Base-by-base conservation (phyloP, 139 green algal species). In the Tetradesmus obliquus region DNA sequence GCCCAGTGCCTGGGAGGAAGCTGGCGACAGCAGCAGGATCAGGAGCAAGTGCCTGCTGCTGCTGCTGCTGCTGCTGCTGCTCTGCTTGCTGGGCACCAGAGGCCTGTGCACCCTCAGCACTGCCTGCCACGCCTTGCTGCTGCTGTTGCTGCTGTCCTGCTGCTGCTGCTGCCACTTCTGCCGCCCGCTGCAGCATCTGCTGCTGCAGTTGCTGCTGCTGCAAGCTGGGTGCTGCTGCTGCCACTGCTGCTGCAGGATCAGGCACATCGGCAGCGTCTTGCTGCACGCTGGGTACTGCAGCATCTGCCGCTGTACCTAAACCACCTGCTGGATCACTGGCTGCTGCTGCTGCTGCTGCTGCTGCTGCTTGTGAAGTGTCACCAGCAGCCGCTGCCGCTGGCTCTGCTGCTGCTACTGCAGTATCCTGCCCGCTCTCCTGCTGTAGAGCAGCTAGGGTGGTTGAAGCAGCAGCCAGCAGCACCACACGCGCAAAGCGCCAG, bases 401-500 rank as follows among this genome's bases (percentile, higher is more conserved):
- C 69, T 4, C 12, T 53, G 85, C 66, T 89, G 85, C 85, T 51
- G 24, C 1, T n/a, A 17, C 53, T n/a, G 83, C 83, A 51, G 45
- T n/a, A 24, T 6, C 84, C 24, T 79, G 66, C 0, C 55, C 57
- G 8, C 58, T 32, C 1, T 72, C 72, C n/a, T 58, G 66, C 19
- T 66, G 80, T 51, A 91, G 74, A 24, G 79, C 74, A 51, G 72
- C 87, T 10, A 91, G 55, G 1, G 87, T 86, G 45, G 51, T 85
- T 12, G 45, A 85, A 20, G 87, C 87, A 74, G 87, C 87, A 32
- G 55, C 57, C 12, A 91, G 79, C 87, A 91, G 22, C n/a, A 32
- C 87, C 7, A 91, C n/a, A 7, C 74, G 45, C 15, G 87, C 87
- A 85, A 91, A 85, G 13, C 74, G 22, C 74, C 72, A 91, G 20